Evolutionary conservation across 805 yeast genomes (phyloP).

Genomic region (Saccharomyces kudriavzevii): DNA sequence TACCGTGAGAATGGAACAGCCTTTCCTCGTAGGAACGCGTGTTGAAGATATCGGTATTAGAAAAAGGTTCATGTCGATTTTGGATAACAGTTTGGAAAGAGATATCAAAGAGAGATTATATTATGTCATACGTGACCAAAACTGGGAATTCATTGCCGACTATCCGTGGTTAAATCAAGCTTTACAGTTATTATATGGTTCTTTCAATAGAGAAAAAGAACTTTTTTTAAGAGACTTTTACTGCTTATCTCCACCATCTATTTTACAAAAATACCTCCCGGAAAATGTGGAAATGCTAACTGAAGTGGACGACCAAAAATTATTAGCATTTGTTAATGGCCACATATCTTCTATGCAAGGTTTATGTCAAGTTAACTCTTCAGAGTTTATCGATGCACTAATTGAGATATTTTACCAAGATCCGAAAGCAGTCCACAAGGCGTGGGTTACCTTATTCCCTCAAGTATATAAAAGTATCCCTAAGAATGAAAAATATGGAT

Average conservation of each 20-base stretch:
- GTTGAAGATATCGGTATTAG: conserved; percentile 69
- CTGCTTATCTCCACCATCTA: conserved; percentile 39
- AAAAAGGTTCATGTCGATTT: conserved; percentile 65
- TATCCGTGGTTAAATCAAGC: conserved; percentile 95
- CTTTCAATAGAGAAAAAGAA: conserved; percentile 48
- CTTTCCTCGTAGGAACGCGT: conserved; percentile 89
- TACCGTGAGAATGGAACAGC: conserved; percentile 92
- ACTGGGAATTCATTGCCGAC: conserved; percentile 93
- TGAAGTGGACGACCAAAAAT: conserved; percentile 15
- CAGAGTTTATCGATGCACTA: conserved; percentile 61
- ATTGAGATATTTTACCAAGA: conserved; percentile 76
- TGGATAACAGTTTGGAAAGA: conserved; percentile 69
- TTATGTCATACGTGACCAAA: conserved; percentile 88
- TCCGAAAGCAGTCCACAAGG: conserved; percentile 65
- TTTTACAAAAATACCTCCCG: conserved; percentile 12
- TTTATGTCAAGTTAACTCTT: conserved; percentile 40
- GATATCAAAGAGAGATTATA: conserved; percentile 72
- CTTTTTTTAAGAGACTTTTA: conserved; percentile 44
- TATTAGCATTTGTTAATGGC: conserved; percentile 26
- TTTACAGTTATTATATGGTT: conserved; percentile 71
- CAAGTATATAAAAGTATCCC: conserved; percentile 67
- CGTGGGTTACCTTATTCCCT: conserved; percentile 84
- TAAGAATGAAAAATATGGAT: conserved; percentile 71
- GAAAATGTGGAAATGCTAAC: conserved; percentile 6
- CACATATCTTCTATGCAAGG: conserved; percentile 26